These are phyloP conservation scores for Pyricularia sp. DNA, from an alignment of 2,329 filamentous ascomycete genomes.

Conservation along the genomic window DNA sequence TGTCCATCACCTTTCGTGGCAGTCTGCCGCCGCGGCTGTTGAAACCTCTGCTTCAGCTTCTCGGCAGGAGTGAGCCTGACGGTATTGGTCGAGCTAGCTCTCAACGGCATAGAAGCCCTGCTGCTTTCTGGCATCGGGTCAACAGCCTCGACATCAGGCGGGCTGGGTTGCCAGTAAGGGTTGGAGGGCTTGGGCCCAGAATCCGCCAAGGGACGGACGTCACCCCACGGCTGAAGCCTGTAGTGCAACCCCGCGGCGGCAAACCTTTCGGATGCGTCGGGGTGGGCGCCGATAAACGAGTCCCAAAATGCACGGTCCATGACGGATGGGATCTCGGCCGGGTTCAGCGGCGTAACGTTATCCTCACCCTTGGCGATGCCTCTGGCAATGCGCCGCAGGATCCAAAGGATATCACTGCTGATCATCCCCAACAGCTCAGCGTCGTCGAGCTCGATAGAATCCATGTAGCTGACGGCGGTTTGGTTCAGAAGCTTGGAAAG, in stretches of 20 bases:
- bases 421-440: slow-evolving; percentile 9
- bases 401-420: slow-evolving; percentile 23
- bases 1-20: not conserved
- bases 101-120: not conserved
- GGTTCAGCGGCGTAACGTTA: slow-evolving; percentile 9
- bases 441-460: not conserved
- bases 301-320: slow-evolving; percentile 13
- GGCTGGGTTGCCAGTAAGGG: not conserved
- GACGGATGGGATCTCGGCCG: slow-evolving; percentile 9
- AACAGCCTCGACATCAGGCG: not conserved
- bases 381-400: slow-evolving; percentile 21
- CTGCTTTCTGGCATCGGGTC: not conserved
- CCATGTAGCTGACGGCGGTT: slow-evolving; percentile 22
- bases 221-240: not conserved
- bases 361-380: slow-evolving; percentile 10
- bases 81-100: not conserved
- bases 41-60: not conserved
- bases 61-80: not conserved
- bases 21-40: not conserved
- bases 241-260: slow-evolving; percentile 17
- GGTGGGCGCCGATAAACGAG: slow-evolving; percentile 12
- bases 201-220: not conserved
- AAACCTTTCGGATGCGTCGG: slow-evolving; percentile 19
- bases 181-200: not conserved
- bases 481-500: slow-evolving; percentile 24